Evolutionary conservation across 129 eudicot genomes (phyloP).

Genomic region (Silybum marianum): DNA sequence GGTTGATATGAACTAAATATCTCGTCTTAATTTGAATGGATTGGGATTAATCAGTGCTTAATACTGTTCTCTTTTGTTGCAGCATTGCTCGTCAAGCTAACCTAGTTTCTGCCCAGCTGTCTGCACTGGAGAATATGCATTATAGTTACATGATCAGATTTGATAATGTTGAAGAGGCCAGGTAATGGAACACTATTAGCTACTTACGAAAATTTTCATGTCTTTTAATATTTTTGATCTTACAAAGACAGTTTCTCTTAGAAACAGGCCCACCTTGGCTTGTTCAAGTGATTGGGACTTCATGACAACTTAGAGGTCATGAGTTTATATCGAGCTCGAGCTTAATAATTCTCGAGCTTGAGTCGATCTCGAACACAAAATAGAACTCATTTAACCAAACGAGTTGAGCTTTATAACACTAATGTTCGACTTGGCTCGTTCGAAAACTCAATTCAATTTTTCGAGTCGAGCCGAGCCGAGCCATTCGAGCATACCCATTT

Average conservation of each 20-base stretch:
- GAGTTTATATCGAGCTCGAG: too few relatives aligned
- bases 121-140: constrained; percentile 96
- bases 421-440: too few relatives aligned
- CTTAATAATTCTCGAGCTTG: too few relatives aligned
- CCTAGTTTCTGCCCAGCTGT: constrained; percentile 54
- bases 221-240: background rate
- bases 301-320: background rate
- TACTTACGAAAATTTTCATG: background rate
- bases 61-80: constrained; percentile 32
- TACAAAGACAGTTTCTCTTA: background rate
- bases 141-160: constrained; percentile 96
- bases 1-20: background rate
- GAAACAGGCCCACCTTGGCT: background rate
- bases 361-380: too few relatives aligned
- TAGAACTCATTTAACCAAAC: too few relatives aligned
- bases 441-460: too few relatives aligned
- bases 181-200: constrained; percentile 44
- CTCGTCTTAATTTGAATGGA: background rate
- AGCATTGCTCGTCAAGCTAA: constrained; percentile 83
- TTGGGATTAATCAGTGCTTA: constrained; percentile 13
- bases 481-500: too few relatives aligned
- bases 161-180: constrained; percentile 90
- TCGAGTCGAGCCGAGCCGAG: too few relatives aligned
- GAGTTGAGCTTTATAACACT: too few relatives aligned
- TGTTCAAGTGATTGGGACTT: background rate